These are phyloP conservation scores for Kluyveromyces wickerhamii DNA, from an alignment of 805 yeast genomes.

Conservation along the genomic window DNA sequence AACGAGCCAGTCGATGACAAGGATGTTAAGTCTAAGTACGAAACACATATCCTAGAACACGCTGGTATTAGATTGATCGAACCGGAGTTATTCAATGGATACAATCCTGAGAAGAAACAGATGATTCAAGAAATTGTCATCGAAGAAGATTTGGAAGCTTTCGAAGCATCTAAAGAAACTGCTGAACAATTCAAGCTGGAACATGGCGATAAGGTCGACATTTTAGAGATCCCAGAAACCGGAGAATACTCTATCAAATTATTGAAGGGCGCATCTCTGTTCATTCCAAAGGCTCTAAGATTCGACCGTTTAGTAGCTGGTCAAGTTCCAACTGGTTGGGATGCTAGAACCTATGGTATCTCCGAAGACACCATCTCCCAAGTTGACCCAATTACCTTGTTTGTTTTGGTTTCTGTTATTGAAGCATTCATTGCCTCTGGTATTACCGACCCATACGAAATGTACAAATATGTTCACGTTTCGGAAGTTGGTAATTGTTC, in stretches of 20 bases:
- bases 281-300: constrained; percentile 71
- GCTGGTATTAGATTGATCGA: constrained; percentile 95
- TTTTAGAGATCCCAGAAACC: constrained; percentile 77
- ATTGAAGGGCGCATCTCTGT: constrained; percentile 86
- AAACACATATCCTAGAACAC: constrained; percentile 79
- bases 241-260: constrained; percentile 90
- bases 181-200: constrained; percentile 90
- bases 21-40: constrained; percentile 89
- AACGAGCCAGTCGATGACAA: constrained; percentile 89
- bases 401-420: constrained; percentile 85
- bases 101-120: constrained; percentile 90
- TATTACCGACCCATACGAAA: constrained; percentile 96
- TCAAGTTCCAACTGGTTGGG: constrained; percentile 98
- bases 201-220: constrained; percentile 91
- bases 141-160: constrained; percentile 94
- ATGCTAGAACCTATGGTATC: constrained; percentile 90
- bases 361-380: constrained; percentile 86
- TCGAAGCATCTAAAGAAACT: constrained; percentile 89
- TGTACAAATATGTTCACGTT: constrained; percentile 95
- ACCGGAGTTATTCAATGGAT: constrained; percentile 89
- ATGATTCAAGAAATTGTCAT: constrained; percentile 92
- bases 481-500: constrained; percentile 99
- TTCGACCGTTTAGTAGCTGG: constrained; percentile 62
- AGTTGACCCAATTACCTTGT: constrained; percentile 94
- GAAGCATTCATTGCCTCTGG: constrained; percentile 94